Evolutionary conservation across 331 rosid species (phyloP), one percentile per base, ranked within the genome.

Genomic region (Malus hybrid): DNA sequence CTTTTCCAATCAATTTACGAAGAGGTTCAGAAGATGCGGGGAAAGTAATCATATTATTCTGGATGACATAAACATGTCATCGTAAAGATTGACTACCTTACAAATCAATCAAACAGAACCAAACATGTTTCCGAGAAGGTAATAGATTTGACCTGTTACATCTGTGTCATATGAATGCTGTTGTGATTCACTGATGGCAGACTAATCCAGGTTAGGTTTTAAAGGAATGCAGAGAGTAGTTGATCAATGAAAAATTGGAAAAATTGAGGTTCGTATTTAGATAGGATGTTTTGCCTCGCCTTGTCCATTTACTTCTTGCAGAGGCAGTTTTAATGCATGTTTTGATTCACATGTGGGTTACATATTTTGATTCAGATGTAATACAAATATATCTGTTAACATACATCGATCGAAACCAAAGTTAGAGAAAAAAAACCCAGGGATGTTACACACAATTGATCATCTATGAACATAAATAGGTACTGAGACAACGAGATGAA

Each of bases 1-100:
- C 97, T 94, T 85, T 94, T 94, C 81, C 79, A 82, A 56, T 88
- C 96, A 29, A 85, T 94, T 61, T 81, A 87, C 60, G 95, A 94
- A 79, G 96, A 94, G 70, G 91, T 86, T 69, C 80, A 80, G 90
- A 85, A 70, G 72, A 85, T 90, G 97, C 69, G 27, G 81, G 60
- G 31, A 63, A 71, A 65, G 71, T 73, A 46, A 71, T 69, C 27
- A 24, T 67, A 64, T 70, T 32, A 16, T 64, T 65, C 59, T n/a
- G 61, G 72, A 56, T 52, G 13, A 42, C 46, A 42, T 42, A 42
- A 72, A 75, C 7, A 19, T 48, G 62, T 61, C 64, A 29, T 70
- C 56, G 14, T 20, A 71, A 78, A 71, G 76, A 69, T 83, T 84
- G 67, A 64, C 1, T 52, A 6, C 57, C 57, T 16, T 52, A 52